These are phyloP conservation scores for Juglanconis juglandina DNA, from an alignment of 2,329 filamentous ascomycete species.

Conservation along the genomic window DNA sequence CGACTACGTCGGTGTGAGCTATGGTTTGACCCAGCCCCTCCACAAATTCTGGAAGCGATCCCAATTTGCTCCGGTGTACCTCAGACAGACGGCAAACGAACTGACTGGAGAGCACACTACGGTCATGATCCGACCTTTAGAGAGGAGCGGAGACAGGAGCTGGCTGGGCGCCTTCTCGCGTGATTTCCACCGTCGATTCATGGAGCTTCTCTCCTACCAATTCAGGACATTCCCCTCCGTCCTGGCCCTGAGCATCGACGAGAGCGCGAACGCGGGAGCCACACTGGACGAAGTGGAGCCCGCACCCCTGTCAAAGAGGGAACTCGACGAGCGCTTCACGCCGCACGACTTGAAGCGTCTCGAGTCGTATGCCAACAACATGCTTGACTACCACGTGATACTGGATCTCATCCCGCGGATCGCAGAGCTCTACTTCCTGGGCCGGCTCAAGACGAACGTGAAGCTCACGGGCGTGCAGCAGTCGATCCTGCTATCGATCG, in stretches of 20 bases:
- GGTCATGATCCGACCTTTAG: conserved; percentile 87
- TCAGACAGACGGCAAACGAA: conserved; percentile 91
- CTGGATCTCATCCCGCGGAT: conserved; percentile 85
- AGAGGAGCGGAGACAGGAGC: conserved; percentile 62
- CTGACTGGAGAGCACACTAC: conserved; percentile 96
- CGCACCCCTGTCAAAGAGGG: conserved; percentile 63
- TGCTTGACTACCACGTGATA: conserved; percentile 97
- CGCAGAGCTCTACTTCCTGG: conserved; percentile 79
- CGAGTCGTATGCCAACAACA: conserved; percentile 92
- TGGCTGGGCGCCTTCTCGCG: conserved; percentile 90
- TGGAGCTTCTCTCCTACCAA: conserved; percentile 84
- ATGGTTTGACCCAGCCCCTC: conserved; percentile 79
- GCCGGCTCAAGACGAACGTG: conserved; percentile 64
- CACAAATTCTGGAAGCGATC: conserved; percentile 97
- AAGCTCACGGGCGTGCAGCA: conserved; percentile 79
- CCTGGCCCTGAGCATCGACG: conserved; percentile 81
- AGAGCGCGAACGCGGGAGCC: conserved; percentile 73
- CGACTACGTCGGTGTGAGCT: conserved; percentile 94
- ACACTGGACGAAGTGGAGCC: conserved; percentile 55
- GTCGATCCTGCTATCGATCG: conserved; percentile 82
- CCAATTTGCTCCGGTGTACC: conserved; percentile 82
- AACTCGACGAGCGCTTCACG: conserved; percentile 75
- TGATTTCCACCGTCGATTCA: conserved; percentile 93
- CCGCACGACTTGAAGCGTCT: conserved; percentile 94
- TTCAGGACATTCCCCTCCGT: conserved; percentile 79